Evolutionary conservation across 768 basidiomycete species (phyloP).

Genomic region (Lentinula lateritia): DNA sequence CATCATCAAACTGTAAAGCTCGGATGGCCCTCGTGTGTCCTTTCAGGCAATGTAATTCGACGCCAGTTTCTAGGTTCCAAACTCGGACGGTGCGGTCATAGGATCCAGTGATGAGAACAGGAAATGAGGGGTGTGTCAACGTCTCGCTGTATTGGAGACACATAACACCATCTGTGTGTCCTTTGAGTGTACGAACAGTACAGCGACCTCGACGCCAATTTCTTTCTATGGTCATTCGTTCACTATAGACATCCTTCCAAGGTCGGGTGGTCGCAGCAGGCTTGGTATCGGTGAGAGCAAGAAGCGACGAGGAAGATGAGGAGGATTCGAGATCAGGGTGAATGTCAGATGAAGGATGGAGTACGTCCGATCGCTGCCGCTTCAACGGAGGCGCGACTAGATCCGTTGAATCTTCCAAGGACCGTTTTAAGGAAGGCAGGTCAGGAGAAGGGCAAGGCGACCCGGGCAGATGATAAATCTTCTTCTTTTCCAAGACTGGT

Average conservation of each 20-base stretch:
- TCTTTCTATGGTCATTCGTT: constrained; percentile 91
- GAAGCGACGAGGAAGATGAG: constrained; percentile 20
- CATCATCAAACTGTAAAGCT: constrained; percentile 92
- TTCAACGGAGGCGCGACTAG: constrained; percentile 37
- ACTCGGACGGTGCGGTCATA: constrained; percentile 93
- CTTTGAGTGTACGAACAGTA: constrained; percentile 77
- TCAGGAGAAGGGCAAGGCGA: constrained; percentile 31
- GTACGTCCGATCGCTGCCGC: constrained; percentile 38
- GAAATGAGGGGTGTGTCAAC: constrained; percentile 76
- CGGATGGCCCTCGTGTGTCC: constrained; percentile 93
- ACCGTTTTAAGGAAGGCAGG: constrained; percentile 29
- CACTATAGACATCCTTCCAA: constrained; percentile 98
- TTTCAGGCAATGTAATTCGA: constrained; percentile 72
- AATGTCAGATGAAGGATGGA: constrained; percentile 13
- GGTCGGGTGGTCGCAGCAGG: constrained; percentile 60
- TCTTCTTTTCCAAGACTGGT: constrained; percentile 79
- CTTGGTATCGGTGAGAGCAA: constrained; percentile 23
- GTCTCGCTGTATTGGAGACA: constrained; percentile 93
- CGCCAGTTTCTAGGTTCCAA: constrained; percentile 94
- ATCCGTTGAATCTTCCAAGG: constrained; percentile 25
- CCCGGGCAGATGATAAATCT: constrained; percentile 32
- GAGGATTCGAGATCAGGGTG: constrained; percentile 27
- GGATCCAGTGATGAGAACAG: constrained; percentile 95
- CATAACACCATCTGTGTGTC: constrained; percentile 96
- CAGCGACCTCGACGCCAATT: constrained; percentile 96